Conservation (phyloP, 1,284 basidiomycete genomes). For the Grifola frondosa region DNA sequence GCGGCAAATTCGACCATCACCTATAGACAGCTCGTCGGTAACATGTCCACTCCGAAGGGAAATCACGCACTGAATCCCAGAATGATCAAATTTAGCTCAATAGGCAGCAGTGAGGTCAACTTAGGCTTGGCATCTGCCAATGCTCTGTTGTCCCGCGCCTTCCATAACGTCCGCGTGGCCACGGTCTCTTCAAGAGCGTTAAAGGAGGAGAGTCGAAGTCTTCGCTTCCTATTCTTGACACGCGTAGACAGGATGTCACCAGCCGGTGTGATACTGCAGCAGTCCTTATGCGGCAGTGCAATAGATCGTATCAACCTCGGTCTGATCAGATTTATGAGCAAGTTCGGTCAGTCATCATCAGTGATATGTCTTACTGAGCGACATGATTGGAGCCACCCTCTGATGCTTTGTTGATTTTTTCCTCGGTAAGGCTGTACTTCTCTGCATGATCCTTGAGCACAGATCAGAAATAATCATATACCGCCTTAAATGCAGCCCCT, state of each 20-base stretch:
- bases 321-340: too few species aligned
- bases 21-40: constrained; percentile 34
- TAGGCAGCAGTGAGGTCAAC: constrained; percentile 52
- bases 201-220: constrained; percentile 18
- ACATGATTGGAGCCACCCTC: too few species aligned
- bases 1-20: constrained; percentile 53
- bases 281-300: constrained; percentile 13
- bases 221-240: constrained; percentile 22
- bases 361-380: too few species aligned
- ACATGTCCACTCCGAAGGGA: too few species aligned
- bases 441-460: constrained; percentile 43
- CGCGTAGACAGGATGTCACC: constrained; percentile 22
- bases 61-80: constrained; percentile 57
- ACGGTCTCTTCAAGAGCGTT: constrained; percentile 1
- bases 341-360: too few species aligned
- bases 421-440: constrained; percentile 35
- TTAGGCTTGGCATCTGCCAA: constrained; percentile 12
- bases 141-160: constrained; percentile 16
- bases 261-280: constrained; percentile 8
- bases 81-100: constrained; percentile 55
- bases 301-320: constrained; percentile 12
- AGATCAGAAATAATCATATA: background rate
- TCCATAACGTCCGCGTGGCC: constrained; percentile 28
- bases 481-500: background rate
- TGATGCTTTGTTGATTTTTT: constrained; percentile 44